Evolutionary conservation across 495 filamentous ascomycete species (phyloP), one percentile per base, ranked within the genome.

Genomic region (Aspergillus bertholletiae): DNA sequence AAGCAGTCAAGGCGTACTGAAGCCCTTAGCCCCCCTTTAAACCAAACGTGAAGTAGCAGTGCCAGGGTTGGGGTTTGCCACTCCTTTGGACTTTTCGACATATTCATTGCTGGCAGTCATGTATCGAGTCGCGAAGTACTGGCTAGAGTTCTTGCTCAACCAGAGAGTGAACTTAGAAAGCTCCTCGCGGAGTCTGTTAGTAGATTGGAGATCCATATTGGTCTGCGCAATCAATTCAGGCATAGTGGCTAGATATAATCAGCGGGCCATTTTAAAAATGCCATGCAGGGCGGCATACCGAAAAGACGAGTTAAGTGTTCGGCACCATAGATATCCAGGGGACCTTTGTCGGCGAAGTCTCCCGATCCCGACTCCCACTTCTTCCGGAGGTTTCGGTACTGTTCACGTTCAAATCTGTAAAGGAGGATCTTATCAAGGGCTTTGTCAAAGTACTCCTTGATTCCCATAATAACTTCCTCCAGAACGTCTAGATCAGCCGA

Each of bases 151-250:
- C 53, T 85, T 86, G 21, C 83, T 80, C 54, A 98, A 74, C 88
- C 89, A 98, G 34, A 80, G 74, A 5, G 86, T 87, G 59, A 98
- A 80, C 70, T 88, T 90, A 35, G 80, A 77, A 17, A 97, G 76
- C 61, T 98, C 94, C 56, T 96, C 91, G 11, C 90, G 86, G 11
- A 97, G 82, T 34, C 90, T 86, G 57, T 85, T 88, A 46, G 94
- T 88, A 8, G 89, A 89, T 68, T 92, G 91, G 23, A 83, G 75
- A 64, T 97, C 94, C 94, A 98, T 96, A 70, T 96, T 96, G 27
- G 94, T 98, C 66, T 97, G 92, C 17, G 91, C 92, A 58, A 98
- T 84, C 24, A 97, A 83, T 68, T 98, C 94, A 0, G 95, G 94
- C 58, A 98, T 83, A 7, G 86, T 85, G 11, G 96, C 94, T 97